phyloP scores from a whole-genome alignment of 306 rosid genomes.

The Glycyrrhiza uralensis region DNA sequence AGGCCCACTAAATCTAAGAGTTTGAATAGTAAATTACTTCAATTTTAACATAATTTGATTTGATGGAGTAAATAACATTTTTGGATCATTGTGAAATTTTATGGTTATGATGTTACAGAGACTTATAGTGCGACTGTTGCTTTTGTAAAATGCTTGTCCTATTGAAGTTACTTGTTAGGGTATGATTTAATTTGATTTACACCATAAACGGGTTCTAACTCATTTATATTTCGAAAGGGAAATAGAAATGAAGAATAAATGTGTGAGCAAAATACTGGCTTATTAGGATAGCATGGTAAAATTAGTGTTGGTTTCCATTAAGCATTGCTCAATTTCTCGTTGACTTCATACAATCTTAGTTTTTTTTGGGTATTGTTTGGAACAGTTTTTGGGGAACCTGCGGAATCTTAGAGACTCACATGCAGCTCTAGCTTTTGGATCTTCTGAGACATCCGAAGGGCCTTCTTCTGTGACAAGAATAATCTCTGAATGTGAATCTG shows the following conservation, averaged over 20 bases:
- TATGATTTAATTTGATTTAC: not conserved
- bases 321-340: not conserved
- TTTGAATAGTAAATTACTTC: no score
- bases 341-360: not conserved
- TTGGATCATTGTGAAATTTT: not conserved
- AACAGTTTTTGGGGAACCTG: constrained; percentile 82
- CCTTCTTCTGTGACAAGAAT: constrained; percentile 86
- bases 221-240: not conserved
- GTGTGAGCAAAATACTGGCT: not conserved
- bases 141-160: not conserved
- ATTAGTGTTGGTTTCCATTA: not conserved
- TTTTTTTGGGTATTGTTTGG: constrained; percentile 5
- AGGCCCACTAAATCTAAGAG: no score
- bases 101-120: not conserved
- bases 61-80: no score
- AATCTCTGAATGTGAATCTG: constrained; percentile 87
- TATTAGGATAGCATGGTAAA: not conserved
- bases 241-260: not conserved
- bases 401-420: constrained; percentile 91
- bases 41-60: no score
- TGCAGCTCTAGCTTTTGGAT: constrained; percentile 83
- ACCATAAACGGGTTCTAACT: not conserved
- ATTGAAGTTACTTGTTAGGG: not conserved
- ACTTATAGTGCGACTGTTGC: not conserved
- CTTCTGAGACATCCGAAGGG: constrained; percentile 79